Conservation (phyloP, 176 grass and related monocot genomes). For the Oryza meyeriana region DNA sequence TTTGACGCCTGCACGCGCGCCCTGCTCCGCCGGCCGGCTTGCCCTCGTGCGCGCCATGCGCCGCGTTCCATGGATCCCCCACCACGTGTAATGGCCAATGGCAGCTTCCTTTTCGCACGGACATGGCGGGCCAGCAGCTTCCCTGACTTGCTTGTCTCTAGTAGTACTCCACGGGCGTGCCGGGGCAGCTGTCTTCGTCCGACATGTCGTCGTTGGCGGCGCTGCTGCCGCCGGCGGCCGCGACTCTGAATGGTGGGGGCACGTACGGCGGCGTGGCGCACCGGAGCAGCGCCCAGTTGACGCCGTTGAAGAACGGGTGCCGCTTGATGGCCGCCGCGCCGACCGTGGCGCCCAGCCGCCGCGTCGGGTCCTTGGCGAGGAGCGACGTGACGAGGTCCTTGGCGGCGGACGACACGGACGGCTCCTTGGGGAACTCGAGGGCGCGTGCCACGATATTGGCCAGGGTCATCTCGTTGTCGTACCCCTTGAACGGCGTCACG, state of each 20-base stretch:
- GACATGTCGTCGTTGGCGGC: slow-evolving; percentile 27
- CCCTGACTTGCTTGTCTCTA: neutral
- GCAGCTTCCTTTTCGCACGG: neutral
- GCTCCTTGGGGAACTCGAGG: slow-evolving; percentile 86
- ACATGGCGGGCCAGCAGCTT: neutral
- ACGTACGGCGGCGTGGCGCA: slow-evolving; percentile 66
- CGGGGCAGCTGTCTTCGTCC: slow-evolving; percentile 43
- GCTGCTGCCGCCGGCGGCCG: neutral
- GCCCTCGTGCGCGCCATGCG: slow-evolving; percentile 11
- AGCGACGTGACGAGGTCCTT: slow-evolving; percentile 65
- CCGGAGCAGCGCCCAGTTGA: slow-evolving; percentile 87
- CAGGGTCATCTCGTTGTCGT: slow-evolving; percentile 86
- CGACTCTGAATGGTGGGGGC: slow-evolving; percentile 47
- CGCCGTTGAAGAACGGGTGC: slow-evolving; percentile 73
- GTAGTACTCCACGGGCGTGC: slow-evolving; percentile 61
- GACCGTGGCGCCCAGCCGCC: slow-evolving; percentile 64
- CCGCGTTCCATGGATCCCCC: neutral
- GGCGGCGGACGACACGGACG: slow-evolving; percentile 43
- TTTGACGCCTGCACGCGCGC: neutral
- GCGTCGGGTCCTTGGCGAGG: slow-evolving; percentile 73
- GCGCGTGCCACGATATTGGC: slow-evolving; percentile 93
- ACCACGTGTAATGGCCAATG: slow-evolving; percentile 1
- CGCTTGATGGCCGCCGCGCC: slow-evolving; percentile 80
- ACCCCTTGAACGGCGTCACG: slow-evolving; percentile 73
- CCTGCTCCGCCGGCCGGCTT: neutral